phyloP scores from a whole-genome alignment of 2,329 filamentous ascomycete genomes.

The Fusarium sp. region DNA sequence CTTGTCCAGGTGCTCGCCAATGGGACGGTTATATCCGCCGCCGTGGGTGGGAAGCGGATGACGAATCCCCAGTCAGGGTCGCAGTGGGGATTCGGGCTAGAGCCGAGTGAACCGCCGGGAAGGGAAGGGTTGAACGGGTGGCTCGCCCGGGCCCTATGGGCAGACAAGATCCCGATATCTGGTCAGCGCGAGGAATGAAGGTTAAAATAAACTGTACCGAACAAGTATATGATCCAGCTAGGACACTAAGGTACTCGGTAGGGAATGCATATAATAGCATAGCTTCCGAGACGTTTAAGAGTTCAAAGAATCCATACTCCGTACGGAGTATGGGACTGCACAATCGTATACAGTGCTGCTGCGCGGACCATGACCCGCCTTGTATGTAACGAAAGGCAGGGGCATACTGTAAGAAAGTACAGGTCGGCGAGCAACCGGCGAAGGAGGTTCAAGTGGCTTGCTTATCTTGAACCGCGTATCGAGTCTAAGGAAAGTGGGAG shows the following conservation, averaged over 20 bases:
- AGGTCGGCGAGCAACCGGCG: slow-evolving; percentile 18
- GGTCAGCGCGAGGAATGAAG: slow-evolving; percentile 29
- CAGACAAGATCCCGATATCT: slow-evolving; percentile 45
- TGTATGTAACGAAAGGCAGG: slow-evolving; percentile 42
- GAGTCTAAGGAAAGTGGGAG: slow-evolving; percentile 23
- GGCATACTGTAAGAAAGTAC: slow-evolving; percentile 21
- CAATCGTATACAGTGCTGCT: slow-evolving; percentile 29
- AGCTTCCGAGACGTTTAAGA: not conserved
- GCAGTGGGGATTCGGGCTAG: slow-evolving; percentile 50
- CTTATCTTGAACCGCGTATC: slow-evolving; percentile 20
- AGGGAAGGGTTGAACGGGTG: slow-evolving; percentile 42
- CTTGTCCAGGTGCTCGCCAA: slow-evolving; percentile 48
- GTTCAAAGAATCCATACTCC: not conserved
- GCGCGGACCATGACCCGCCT: slow-evolving; percentile 32
- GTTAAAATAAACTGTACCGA: slow-evolving; percentile 13
- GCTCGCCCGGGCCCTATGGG: slow-evolving; percentile 35
- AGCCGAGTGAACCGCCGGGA: slow-evolving; percentile 54
- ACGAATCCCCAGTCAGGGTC: slow-evolving; percentile 49
- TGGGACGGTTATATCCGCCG: slow-evolving; percentile 49
- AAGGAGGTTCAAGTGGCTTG: slow-evolving; percentile 21
- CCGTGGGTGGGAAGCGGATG: slow-evolving; percentile 46
- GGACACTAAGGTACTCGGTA: not conserved
- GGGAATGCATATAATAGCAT: slow-evolving; percentile 1
- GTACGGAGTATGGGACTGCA: not conserved
- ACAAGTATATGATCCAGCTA: not conserved